Conservation (phyloP, 345 rosid species). For the Arabidopsis thaliana region DNA sequence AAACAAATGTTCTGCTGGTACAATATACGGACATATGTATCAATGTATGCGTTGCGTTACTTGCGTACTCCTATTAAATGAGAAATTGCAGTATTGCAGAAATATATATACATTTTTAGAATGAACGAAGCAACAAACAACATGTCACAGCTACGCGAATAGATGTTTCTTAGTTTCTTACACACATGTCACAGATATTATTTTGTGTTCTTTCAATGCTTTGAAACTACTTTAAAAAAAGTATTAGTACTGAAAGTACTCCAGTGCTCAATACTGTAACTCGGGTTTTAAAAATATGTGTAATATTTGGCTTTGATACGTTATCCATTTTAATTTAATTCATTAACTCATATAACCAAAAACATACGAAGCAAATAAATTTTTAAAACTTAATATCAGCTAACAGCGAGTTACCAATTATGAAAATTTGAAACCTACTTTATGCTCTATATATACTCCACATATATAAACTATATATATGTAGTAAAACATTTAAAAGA, state of each 20-base stretch:
- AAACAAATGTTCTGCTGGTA: conserved; percentile 10
- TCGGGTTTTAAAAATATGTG: not conserved
- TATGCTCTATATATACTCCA: too few relatives aligned
- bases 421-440: too few relatives aligned
- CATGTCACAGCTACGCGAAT: not conserved
- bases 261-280: not conserved
- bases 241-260: not conserved
- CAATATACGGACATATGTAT: conserved; percentile 6
- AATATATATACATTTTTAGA: not conserved
- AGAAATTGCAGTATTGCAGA: not conserved
- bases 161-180: not conserved
- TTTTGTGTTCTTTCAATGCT: not conserved
- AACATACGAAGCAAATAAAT: too few relatives aligned
- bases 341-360: too few relatives aligned
- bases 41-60: not conserved
- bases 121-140: not conserved
- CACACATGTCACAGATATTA: too few relatives aligned
- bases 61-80: not conserved
- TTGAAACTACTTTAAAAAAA: not conserved
- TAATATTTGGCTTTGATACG: too few relatives aligned
- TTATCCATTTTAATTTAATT: too few relatives aligned
- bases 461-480: too few relatives aligned
- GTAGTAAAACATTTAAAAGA: too few relatives aligned
- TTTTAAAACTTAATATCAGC: too few relatives aligned
- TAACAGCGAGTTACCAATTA: too few relatives aligned